Evolutionary conservation across 2,329 filamentous ascomycete species (phyloP).

Genomic region (Colletotrichum musicola): DNA sequence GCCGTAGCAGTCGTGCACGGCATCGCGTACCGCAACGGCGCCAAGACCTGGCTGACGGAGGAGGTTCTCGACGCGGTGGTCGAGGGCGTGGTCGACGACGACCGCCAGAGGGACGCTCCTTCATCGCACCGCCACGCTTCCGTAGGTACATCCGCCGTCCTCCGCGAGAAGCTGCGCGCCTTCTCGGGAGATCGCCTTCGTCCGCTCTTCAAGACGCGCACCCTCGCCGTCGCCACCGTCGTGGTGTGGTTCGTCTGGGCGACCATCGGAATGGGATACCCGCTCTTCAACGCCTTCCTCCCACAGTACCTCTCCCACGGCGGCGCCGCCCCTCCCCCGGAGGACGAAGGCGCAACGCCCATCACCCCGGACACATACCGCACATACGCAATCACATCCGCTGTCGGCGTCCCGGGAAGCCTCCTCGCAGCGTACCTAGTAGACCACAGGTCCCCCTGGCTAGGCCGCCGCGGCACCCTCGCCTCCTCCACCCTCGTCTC

Average conservation of each 20-base stretch:
- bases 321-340: conserved; percentile 48
- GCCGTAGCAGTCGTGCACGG: conserved; percentile 85
- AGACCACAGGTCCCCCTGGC: conserved; percentile 70
- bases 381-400: conserved; percentile 84
- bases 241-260: conserved; percentile 85
- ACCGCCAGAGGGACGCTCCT: not conserved
- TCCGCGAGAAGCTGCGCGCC: conserved; percentile 71
- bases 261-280: conserved; percentile 87
- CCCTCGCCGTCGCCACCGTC: conserved; percentile 63
- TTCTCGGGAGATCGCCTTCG: conserved; percentile 77
- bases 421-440: conserved; percentile 81
- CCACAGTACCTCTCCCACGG: conserved; percentile 83
- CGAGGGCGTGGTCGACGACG: conserved; percentile 42
- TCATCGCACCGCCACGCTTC: conserved; percentile 8
- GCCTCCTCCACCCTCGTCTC: conserved; percentile 76
- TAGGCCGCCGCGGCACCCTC: conserved; percentile 80
- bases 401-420: conserved; percentile 82
- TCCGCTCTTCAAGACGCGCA: conserved; percentile 72
- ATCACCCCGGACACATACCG: conserved; percentile 73
- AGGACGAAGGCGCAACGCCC: conserved; percentile 44
- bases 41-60: conserved; percentile 81
- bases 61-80: conserved; percentile 73
- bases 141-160: conserved; percentile 50
- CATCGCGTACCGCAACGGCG: conserved; percentile 78
- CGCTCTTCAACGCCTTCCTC: conserved; percentile 91